Evolutionary conservation across 371 early-diverging fungal species (phyloP), one percentile per base, ranked within the genome.

Genomic region (Saksenaea oblongispora): DNA sequence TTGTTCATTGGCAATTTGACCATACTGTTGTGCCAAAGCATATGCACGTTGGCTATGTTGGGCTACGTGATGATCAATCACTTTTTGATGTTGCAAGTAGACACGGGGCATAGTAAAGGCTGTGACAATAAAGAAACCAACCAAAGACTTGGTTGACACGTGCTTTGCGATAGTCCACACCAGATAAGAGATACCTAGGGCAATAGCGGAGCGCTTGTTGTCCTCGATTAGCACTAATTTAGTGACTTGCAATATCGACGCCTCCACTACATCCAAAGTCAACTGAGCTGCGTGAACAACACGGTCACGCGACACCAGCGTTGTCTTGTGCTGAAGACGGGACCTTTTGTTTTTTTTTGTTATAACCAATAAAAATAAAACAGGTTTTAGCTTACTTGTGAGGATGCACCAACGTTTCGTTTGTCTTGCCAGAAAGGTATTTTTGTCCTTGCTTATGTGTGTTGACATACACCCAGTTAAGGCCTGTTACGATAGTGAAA

Each of bases 101-200:
- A 86, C 58, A 7, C 82, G 76, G 34, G 86, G 86, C 5, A 80
- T 37, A 5, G 78, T 73, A 64, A 86, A 86, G 34, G 75, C 73
- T 28, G 75, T 71, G 56, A 82, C 66, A 7, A 82, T 5, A 57
- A 83, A 82, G 56, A 83, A 22, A 10, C 76, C 83, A 24, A 83
- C 64, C 14, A 86, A 65, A 22, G 78, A 80, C 54, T 83, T 81
- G n/a, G 84, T 86, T 11, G 86, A 79, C 26, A 86, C 76, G 65
- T 73, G 80, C 31, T 80, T 82, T 56, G 83, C 80, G 56, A 86
- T 61, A 18, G 84, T 84, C 86, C 86, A 86, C 59, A 86, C 70
- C 31, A 71, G 58, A 55, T 82, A 86, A 22, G 83, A 80, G 34
- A 67, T 61, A 39, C 74, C 75, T 17, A 86, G 57, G 34, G 83